These are phyloP conservation scores for Podospora australis DNA, from an alignment of 495 filamentous ascomycete genomes.

Conservation along the genomic window DNA sequence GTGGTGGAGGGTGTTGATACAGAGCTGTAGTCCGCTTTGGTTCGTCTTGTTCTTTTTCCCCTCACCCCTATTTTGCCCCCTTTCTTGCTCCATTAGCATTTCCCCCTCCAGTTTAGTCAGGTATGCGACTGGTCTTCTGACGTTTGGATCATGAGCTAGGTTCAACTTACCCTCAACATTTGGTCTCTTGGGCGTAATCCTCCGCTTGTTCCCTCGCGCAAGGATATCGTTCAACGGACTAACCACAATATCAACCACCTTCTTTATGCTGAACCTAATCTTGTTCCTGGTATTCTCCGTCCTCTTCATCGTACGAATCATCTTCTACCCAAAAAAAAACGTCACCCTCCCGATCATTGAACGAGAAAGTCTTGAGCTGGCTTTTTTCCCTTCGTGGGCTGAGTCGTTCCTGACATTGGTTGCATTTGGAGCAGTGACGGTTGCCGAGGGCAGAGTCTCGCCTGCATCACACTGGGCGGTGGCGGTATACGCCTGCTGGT, in stretches of 20 bases:
- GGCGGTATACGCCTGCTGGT: constrained; percentile 10
- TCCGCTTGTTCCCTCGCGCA: constrained; percentile 6
- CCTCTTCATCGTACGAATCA: constrained; percentile 7
- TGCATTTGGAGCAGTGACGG: constrained; percentile 1
- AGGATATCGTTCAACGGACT: background rate
- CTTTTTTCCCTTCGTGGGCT: constrained; percentile 4
- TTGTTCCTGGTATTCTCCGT: constrained; percentile 4
- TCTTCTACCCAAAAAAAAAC: background rate
- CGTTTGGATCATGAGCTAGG: background rate
- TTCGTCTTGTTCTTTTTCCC: no score
- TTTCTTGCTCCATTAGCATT: background rate
- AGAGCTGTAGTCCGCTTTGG: background rate
- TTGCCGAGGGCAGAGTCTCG: background rate
- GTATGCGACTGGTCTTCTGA: background rate
- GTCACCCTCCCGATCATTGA: background rate
- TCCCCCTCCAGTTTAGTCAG: background rate
- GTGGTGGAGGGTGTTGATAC: background rate
- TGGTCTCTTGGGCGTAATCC: constrained; percentile 6
- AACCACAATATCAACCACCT: background rate
- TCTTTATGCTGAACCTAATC: constrained; percentile 8
- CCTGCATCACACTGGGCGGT: background rate
- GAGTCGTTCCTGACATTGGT: constrained; percentile 6
- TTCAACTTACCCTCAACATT: constrained; percentile 12
- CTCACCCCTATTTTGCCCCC: no score
- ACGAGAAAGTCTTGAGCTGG: background rate